Percentiles rank a stretch among this genome's conserved stretches.
These are phyloP conservation scores for Physaria fendleri DNA, from an alignment of 345 rosid genomes.

Conservation along the genomic window DNA sequence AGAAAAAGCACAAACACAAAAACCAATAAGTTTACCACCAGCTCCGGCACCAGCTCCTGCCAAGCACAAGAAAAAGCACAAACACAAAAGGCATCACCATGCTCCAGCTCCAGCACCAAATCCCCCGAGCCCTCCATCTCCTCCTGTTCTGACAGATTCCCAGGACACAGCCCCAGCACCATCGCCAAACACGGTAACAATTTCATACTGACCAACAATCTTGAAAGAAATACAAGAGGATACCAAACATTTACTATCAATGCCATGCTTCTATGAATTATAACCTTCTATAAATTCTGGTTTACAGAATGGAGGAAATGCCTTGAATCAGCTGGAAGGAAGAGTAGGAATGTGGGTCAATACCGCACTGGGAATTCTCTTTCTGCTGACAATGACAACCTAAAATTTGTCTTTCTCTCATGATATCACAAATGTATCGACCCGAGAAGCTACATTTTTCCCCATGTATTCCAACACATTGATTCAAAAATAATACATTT, in stretches of 20 bases:
- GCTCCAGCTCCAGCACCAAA: slow-evolving; percentile 71
- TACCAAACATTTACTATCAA: background rate
- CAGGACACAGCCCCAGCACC: slow-evolving; percentile 78
- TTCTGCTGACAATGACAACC: slow-evolving; percentile 46
- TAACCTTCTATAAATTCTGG: slow-evolving; percentile 5
- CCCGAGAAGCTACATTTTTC: background rate
- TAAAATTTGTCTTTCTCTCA: slow-evolving; percentile 34
- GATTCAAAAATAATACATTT: slow-evolving; percentile 16
- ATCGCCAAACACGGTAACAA: slow-evolving; percentile 56
- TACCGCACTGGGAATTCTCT: slow-evolving; percentile 38
- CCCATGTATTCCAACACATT: slow-evolving; percentile 12
- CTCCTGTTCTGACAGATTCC: slow-evolving; percentile 50
- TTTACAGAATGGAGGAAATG: slow-evolving; percentile 58
- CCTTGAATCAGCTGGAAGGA: slow-evolving; percentile 38
- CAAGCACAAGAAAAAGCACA: slow-evolving; percentile 63
- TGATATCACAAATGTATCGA: slow-evolving; percentile 19
- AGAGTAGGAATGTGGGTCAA: slow-evolving; percentile 42
- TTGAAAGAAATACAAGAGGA: background rate
- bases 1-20: slow-evolving; percentile 58
- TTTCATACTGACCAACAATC: background rate
- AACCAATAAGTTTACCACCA: slow-evolving; percentile 48
- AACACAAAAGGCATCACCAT: slow-evolving; percentile 55
- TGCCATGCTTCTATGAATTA: background rate
- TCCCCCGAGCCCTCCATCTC: slow-evolving; percentile 80
- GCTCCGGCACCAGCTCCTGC: slow-evolving; percentile 60